Conservation (phyloP, 768 basidiomycete species). For the Chalciporus piperatus region DNA sequence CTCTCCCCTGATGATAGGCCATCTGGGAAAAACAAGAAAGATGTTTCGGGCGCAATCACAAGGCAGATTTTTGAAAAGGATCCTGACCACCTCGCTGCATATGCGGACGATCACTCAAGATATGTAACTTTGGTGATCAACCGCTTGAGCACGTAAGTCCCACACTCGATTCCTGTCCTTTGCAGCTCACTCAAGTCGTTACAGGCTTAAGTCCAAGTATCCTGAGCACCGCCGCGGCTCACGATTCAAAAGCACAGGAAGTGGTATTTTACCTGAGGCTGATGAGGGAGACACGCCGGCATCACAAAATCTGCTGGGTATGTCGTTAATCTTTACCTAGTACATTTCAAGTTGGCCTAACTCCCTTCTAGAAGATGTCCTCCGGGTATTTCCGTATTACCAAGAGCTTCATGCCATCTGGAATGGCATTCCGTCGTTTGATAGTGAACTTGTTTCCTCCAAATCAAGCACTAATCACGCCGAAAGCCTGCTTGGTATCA, state of each 20-base stretch:
- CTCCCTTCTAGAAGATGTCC: not conserved
- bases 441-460: conserved; percentile 1
- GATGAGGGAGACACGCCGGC: not conserved
- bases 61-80: conserved; percentile 1
- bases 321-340: not conserved
- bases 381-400: conserved; percentile 4
- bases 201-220: conserved; percentile 4
- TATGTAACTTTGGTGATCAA: not conserved
- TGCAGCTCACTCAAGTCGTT: not conserved
- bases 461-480: not conserved
- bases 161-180: not conserved
- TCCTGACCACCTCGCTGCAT: not conserved
- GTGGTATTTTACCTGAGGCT: not conserved
- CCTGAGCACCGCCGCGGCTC: not conserved
- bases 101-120: not conserved
- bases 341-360: not conserved
- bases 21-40: conserved; percentile 8
- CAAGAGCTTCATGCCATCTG: conserved; percentile 7
- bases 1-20: not conserved
- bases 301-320: conserved; percentile 1
- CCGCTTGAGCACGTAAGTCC: not conserved
- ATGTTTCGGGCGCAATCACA: not conserved
- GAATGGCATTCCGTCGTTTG: conserved; percentile 1
- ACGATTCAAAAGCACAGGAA: not conserved
- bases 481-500: not conserved